Base-by-base conservation (phyloP, 805 yeast genomes). In the Candida coquimbonensis region DNA sequence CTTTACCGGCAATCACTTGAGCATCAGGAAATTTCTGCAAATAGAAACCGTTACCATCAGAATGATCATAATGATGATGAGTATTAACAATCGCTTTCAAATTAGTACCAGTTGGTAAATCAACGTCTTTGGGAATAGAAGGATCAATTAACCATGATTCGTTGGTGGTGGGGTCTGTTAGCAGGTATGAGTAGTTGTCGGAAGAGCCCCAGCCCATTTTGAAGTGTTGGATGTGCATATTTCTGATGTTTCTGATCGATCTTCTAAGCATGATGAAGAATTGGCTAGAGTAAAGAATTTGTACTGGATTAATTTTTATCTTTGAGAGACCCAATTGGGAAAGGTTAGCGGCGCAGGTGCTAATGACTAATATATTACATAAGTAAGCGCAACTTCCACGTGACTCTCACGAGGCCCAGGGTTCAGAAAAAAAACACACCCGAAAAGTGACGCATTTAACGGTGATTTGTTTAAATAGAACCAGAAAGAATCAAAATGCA, bases 181-280 rank as follows among this genome's bases (percentile, higher is more conserved):
- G 61, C 9, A 90, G 63, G 62, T 93, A 93, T 55, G 90, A 75
- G 66, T 90, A 93, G 69, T 93, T 93, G 60, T 91, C 93, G 45
- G 97, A 96, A 25, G 79, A 62, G 44, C 91, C 87, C 97, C 98
- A 91, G 65, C 96, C 78, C 96, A 90, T 90, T 45, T 91, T 90
- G 54, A 93, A 78, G 29, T 83, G 67, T 54, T 78, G 74, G 47
- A 93, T 75, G 55, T 87, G 93, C 99, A 93, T 93, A 40, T 64
- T 75, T 55, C 87, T 54, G 6, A 38, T 7, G 12, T 29, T 19
- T 9, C 27, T 26, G 8, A 38, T 16, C 9, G 31, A 29, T 29
- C 31, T 29, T 29, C 12, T 29, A 29, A 29, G 31, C 31, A 29
- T 29, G 4, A 5, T 4, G 3, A 5, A 21, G 24, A 21, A 5